Percentiles rank a stretch among this genome's conserved stretches.
phyloP scores from a whole-genome alignment of 345 rosid species.

The Balakata baccata region DNA sequence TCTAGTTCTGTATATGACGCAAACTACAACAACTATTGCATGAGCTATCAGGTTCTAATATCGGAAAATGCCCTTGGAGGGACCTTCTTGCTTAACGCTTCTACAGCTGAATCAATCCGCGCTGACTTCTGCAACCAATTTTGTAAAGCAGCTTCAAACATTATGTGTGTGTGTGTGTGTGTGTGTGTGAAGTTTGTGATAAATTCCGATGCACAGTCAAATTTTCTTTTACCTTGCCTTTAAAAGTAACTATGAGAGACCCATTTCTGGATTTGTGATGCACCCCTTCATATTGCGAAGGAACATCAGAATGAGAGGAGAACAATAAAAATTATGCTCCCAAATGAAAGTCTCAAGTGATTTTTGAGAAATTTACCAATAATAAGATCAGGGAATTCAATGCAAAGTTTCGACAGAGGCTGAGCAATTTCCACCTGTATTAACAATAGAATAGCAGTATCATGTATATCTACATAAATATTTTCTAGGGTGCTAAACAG shows the following conservation, averaged over 20 bases:
- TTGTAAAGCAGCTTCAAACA: not conserved
- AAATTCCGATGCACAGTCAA: not conserved
- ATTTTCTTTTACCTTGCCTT: slow-evolving; percentile 66
- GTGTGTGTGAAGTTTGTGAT: not conserved
- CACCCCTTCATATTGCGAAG: slow-evolving; percentile 45
- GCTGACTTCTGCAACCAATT: slow-evolving; percentile 47
- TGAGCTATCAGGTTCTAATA: slow-evolving; percentile 12
- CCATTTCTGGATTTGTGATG: slow-evolving; percentile 73
- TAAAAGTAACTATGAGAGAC: slow-evolving; percentile 52
- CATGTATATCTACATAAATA: not conserved
- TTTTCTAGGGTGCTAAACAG: not conserved
- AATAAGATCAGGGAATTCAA: slow-evolving; percentile 80
- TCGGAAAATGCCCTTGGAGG: slow-evolving; percentile 44
- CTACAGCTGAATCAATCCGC: slow-evolving; percentile 50
- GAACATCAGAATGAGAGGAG: slow-evolving; percentile 20
- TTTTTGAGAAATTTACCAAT: slow-evolving; percentile 46
- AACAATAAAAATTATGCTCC: slow-evolving; percentile 4
- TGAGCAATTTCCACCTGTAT: slow-evolving; percentile 82
- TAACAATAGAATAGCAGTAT: slow-evolving; percentile 4
- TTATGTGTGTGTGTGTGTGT: too few relatives aligned
- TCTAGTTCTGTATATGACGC: not conserved
- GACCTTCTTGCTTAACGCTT: slow-evolving; percentile 55
- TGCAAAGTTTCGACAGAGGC: slow-evolving; percentile 74
- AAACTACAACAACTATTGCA: not conserved
- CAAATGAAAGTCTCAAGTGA: not conserved